A percentile compares a stretch with the other conserved stretches of the same genome.
Conservation (phyloP, 768 basidiomycete genomes). For the Tulasnella sp. region DNA sequence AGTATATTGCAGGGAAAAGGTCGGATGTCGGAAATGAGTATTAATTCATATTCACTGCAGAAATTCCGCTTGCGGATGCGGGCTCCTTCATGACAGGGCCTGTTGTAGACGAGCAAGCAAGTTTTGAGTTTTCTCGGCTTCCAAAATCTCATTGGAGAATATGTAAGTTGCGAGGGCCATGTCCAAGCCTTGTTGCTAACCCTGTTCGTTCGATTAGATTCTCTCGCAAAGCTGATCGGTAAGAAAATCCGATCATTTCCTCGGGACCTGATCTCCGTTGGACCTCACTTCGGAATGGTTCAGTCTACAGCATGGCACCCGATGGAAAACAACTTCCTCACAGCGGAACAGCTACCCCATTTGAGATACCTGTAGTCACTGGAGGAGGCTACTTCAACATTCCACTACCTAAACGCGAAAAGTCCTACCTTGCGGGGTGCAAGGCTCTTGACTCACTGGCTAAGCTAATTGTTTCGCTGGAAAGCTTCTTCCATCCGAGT, state of each 20-base stretch:
- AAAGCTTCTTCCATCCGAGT: constrained; percentile 93
- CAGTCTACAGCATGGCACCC: constrained; percentile 73
- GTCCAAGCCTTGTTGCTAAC: background rate
- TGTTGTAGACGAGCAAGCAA: constrained; percentile 65
- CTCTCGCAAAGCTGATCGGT: constrained; percentile 51
- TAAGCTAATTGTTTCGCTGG: constrained; percentile 83
- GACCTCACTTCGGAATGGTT: background rate
- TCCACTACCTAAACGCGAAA: constrained; percentile 33
- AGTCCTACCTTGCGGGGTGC: constrained; percentile 72
- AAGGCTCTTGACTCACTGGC: constrained; percentile 87
- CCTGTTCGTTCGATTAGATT: constrained; percentile 44
- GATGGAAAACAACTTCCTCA: constrained; percentile 43
- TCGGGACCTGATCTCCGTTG: background rate
- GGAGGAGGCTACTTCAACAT: constrained; percentile 29
- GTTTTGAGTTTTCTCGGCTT: constrained; percentile 67
- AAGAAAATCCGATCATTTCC: background rate
- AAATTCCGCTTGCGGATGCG: constrained; percentile 67
- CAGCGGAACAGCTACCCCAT: constrained; percentile 35
- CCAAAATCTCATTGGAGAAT: constrained; percentile 72
- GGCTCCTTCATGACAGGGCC: constrained; percentile 68
- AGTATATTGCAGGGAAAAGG: constrained; percentile 1
- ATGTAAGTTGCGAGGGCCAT: constrained; percentile 2
- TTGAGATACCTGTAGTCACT: constrained; percentile 64
- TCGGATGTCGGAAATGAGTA: background rate
- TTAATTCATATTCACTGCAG: constrained; percentile 36